phyloP scores from a whole-genome alignment of 2,329 filamentous ascomycete species.

The Aureobasidium sp. region DNA sequence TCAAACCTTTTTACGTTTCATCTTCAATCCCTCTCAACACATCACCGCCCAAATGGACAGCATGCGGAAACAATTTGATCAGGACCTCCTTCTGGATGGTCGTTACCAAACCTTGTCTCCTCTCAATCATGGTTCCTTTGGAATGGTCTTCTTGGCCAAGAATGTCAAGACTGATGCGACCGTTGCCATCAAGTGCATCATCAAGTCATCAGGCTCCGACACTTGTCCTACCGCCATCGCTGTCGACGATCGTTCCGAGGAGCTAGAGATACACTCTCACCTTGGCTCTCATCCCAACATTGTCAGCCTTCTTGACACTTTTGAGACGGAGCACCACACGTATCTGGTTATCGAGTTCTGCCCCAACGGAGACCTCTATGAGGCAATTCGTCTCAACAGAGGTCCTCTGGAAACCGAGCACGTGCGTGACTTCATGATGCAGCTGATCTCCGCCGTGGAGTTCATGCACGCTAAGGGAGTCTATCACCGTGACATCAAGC shows the following conservation, averaged over 20 bases:
- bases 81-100: slow-evolving; percentile 74
- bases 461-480: slow-evolving; percentile 87
- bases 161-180: slow-evolving; percentile 68
- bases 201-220: slow-evolving; percentile 54
- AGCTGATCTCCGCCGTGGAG: slow-evolving; percentile 81
- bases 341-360: slow-evolving; percentile 96
- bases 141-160: slow-evolving; percentile 92
- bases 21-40: slow-evolving; percentile 1
- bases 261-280: slow-evolving; percentile 69
- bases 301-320: slow-evolving; percentile 84
- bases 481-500: slow-evolving; percentile 97
- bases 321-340: slow-evolving; percentile 83
- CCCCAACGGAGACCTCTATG: slow-evolving; percentile 90
- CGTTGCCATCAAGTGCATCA: slow-evolving; percentile 94
- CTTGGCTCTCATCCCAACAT: slow-evolving; percentile 81
- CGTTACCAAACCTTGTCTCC: slow-evolving; percentile 88
- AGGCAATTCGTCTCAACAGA: slow-evolving; percentile 83
- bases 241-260: slow-evolving; percentile 76
- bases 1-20: slow-evolving; percentile 3
- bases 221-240: slow-evolving; percentile 58
- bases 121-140: slow-evolving; percentile 97
- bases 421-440: slow-evolving; percentile 93
- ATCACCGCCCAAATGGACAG: slow-evolving; percentile 59
- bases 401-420: slow-evolving; percentile 93
- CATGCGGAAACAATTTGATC: slow-evolving; percentile 72